Percentiles rank a stretch among this genome's conserved stretches.
phyloP scores from a whole-genome alignment of 768 basidiomycete species.

The Mycena rebaudengoi region DNA sequence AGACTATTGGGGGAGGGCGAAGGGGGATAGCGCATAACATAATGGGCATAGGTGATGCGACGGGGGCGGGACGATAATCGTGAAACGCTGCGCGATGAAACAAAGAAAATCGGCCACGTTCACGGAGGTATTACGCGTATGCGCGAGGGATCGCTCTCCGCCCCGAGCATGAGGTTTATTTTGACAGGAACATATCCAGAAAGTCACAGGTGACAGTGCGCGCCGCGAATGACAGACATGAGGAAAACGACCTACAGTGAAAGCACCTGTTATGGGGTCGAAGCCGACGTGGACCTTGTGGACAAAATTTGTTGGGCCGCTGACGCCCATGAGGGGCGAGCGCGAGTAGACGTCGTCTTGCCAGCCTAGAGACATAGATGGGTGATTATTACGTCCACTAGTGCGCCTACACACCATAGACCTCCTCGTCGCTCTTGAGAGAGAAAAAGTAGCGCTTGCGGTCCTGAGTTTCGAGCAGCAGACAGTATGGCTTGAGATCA shows the following conservation, averaged over 20 bases:
- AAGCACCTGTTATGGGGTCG: conserved; percentile 91
- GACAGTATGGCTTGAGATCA: conserved; percentile 94
- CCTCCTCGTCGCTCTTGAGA: conserved; percentile 92
- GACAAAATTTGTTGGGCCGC: conserved; percentile 96
- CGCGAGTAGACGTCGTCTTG: conserved; percentile 96
- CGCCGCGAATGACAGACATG: conserved; percentile 45
- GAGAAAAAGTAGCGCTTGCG: conserved; percentile 78
- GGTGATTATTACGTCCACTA: not conserved
- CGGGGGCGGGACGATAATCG: too few relatives aligned
- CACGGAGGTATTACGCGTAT: too few relatives aligned
- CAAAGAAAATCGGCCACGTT: too few relatives aligned
- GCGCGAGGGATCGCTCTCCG: too few relatives aligned
- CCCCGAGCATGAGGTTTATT: too few relatives aligned
- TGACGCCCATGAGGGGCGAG: conserved; percentile 92
- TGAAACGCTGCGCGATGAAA: too few relatives aligned
- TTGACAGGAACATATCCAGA: too few relatives aligned
- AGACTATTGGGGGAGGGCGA: too few relatives aligned
- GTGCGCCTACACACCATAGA: conserved; percentile 68
- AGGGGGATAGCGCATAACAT: too few relatives aligned
- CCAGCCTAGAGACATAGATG: conserved; percentile 58
- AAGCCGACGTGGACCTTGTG: conserved; percentile 99
- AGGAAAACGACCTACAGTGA: too few relatives aligned
- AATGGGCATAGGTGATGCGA: too few relatives aligned
- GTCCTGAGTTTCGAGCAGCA: conserved; percentile 86
- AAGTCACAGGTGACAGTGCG: too few relatives aligned